Evolutionary conservation across 2,329 filamentous ascomycete species (phyloP), one percentile per base, ranked within the genome.

Genomic region (Aureobasidium namibiae): DNA sequence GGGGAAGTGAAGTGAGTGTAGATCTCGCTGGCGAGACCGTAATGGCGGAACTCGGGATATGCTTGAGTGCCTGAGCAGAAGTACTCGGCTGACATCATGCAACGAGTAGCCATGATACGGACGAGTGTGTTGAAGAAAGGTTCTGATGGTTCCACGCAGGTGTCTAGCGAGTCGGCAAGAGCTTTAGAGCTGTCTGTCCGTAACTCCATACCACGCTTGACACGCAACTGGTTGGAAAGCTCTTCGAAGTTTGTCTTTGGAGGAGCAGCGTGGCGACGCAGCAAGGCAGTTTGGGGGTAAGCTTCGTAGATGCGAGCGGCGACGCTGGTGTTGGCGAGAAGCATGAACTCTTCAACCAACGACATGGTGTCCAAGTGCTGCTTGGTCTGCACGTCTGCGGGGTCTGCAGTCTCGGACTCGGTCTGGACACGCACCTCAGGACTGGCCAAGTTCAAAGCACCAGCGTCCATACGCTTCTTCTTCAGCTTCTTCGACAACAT

Each of bases 61-160:
- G 92, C 85, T 72, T 96, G 91, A 7, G 91, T 92, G 61, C 94
- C 94, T 0, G 92, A 89, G 75, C 89, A 94, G 75, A 99, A 99
- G 76, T 99, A 99, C 75, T 99, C 94, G 63, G 94, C 94, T 57
- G 90, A 94, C 80, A 96, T 96, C 94, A 99, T 99, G 82, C 94
- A 99, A 23, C 94, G 87, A 9, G 94, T 99, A 10, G 94, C 94
- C 78, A 99, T 89, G 75, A 99, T 96, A 70, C 94, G 90, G 66
- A 99, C 87, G 24, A 99, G 84, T 2, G 92, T 99, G 80, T 99
- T 99, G 82, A 99, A 97, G 78, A 96, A 99, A 29, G 92, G 90
- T 67, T 97, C 89, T 10, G 78, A 71, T 0, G 85, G 75, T 69
- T 96, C 92, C 49, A 87, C 80, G 71, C 94, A 99, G 34, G 75